Conservation (phyloP, 257 asterid species). For the Lantana camara region DNA sequence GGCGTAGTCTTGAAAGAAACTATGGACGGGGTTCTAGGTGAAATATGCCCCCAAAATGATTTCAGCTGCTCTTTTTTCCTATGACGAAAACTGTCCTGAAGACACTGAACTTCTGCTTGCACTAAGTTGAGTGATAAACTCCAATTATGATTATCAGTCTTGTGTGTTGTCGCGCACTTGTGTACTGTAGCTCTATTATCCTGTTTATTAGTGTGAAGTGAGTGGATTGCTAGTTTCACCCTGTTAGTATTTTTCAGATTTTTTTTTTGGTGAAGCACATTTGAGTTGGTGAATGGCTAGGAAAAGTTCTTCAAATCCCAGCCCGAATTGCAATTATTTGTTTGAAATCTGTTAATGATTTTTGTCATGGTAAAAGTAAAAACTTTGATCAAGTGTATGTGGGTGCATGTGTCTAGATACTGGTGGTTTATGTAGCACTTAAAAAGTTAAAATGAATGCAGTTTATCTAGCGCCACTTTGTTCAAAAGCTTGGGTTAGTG, state of each 20-base stretch:
- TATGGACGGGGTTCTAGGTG: constrained; percentile 70
- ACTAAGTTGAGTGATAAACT: background rate
- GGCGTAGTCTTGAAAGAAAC: constrained; percentile 53
- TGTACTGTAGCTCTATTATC: constrained; percentile 3
- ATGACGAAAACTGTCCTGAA: background rate
- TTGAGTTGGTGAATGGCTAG: constrained; percentile 2
- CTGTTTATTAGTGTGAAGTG: constrained; percentile 9
- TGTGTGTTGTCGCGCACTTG: constrained; percentile 11
- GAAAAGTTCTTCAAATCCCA: background rate
- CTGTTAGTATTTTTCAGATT: too few species aligned
- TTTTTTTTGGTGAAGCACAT: background rate
- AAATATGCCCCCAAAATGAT: constrained; percentile 22
- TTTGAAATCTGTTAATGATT: background rate
- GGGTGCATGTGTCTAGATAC: too few species aligned
- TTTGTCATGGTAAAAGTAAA: background rate
- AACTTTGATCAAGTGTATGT: too few species aligned
- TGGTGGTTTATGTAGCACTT: too few species aligned
- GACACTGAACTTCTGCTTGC: background rate
- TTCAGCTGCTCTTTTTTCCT: constrained; percentile 3
- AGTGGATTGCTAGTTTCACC: background rate
- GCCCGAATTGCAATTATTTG: background rate
- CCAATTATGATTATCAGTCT: constrained; percentile 7
- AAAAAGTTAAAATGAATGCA: too few species aligned
- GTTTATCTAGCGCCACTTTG: too few species aligned
- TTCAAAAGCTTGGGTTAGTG: too few species aligned